Evolutionary conservation across 208 protist genomes (phyloP).

Genomic region (Lotmaria passim): DNA sequence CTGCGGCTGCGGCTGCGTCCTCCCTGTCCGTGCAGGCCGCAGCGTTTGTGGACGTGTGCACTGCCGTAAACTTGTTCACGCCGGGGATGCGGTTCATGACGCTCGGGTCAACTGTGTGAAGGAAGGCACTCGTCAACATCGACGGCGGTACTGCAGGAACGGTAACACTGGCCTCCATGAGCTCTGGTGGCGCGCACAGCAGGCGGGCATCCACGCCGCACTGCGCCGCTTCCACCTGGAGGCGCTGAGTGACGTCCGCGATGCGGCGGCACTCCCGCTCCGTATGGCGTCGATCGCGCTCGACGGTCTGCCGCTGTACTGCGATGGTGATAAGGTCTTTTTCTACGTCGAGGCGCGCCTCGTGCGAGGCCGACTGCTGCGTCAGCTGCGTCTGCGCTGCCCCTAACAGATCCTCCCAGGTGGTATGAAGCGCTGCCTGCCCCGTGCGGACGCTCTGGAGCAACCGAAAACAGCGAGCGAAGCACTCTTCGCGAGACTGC

Average conservation of each 20-base stretch:
- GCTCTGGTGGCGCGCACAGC: conserved; percentile 10
- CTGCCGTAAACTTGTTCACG: conserved; percentile 19
- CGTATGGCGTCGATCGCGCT: conserved; percentile 19
- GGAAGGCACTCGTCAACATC: neutral
- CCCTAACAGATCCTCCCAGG: conserved; percentile 22
- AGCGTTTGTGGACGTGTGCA: conserved; percentile 19
- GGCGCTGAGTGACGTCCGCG: conserved; percentile 7
- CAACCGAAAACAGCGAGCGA: conserved; percentile 30
- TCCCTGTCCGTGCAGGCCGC: neutral
- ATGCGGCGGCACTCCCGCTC: conserved; percentile 23
- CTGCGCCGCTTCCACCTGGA: conserved; percentile 16
- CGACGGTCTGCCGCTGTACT: conserved; percentile 17
- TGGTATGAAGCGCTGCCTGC: conserved; percentile 14
- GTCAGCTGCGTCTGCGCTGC: conserved; percentile 15
- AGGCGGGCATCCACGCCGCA: conserved; percentile 3
- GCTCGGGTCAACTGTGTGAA: conserved; percentile 13
- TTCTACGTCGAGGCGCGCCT: conserved; percentile 18
- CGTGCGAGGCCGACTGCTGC: conserved; percentile 20
- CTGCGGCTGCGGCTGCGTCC: neutral
- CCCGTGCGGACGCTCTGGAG: conserved; percentile 31
- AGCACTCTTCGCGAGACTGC: conserved; percentile 30
- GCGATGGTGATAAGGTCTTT: conserved; percentile 9
- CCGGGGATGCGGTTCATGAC: neutral
- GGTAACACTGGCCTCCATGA: neutral
- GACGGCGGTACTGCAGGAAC: neutral